Percentiles rank a stretch among this genome's conserved stretches.
These are phyloP conservation scores for Hordeum marinum DNA, from an alignment of 176 grass and related monocot species.

Conservation along the genomic window DNA sequence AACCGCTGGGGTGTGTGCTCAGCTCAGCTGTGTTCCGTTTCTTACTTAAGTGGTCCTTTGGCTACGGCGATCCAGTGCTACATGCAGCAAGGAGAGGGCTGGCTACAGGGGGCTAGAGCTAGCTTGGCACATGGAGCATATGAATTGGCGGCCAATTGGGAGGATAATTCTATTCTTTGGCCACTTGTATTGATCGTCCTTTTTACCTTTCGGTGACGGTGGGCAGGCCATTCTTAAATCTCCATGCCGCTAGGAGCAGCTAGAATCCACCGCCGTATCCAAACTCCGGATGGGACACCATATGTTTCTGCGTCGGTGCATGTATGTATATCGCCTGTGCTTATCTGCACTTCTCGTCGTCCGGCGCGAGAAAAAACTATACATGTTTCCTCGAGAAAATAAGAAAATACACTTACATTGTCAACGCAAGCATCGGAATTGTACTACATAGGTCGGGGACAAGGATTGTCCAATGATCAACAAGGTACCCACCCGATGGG, in stretches of 20 bases:
- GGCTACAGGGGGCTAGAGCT: neutral
- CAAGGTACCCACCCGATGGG: too few relatives aligned
- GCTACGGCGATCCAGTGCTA: neutral
- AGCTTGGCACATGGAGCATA: neutral
- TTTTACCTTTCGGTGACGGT: neutral
- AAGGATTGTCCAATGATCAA: neutral
- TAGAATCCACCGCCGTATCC: neutral
- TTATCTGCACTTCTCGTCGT: neutral
- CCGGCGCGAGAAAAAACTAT: neutral
- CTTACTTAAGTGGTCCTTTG: constrained; percentile 9
- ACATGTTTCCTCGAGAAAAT: too few relatives aligned
- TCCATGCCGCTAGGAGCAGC: neutral
- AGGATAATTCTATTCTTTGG: constrained; percentile 21
- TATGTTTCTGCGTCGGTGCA: neutral
- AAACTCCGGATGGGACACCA: neutral
- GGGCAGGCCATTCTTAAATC: neutral
- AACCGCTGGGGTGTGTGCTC: neutral
- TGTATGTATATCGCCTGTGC: neutral
- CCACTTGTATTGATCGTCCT: neutral
- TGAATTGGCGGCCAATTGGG: constrained; percentile 9
- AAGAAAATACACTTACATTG: too few relatives aligned
- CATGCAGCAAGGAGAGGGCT: neutral
- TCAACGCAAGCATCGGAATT: neutral
- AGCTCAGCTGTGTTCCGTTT: too few relatives aligned
- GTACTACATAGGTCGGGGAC: neutral